A percentile compares a stretch with the other conserved stretches of the same genome.
These are phyloP conservation scores for Hymenochaete sp. DNA, from an alignment of 1,284 basidiomycete genomes.

Conservation along the genomic window DNA sequence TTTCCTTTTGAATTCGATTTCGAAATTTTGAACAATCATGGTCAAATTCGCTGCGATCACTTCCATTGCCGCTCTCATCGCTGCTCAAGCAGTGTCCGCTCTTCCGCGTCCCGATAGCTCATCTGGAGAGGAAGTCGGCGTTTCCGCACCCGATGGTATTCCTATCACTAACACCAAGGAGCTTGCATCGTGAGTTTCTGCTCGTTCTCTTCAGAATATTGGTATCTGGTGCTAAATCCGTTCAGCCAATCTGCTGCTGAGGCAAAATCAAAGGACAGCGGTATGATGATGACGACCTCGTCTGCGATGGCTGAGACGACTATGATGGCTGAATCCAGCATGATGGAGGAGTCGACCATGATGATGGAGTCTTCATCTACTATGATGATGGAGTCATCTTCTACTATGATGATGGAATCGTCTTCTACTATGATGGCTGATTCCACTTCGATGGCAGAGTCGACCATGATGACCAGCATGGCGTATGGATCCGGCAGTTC, in stretches of 20 bases:
- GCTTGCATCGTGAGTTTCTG: conserved; percentile 16
- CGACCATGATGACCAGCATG: conserved; percentile 6
- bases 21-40: conserved; percentile 13
- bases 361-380: conserved; percentile 7
- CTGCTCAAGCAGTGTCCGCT: conserved; percentile 42
- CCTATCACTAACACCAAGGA: conserved; percentile 20
- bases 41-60: conserved; percentile 30
- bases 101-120: conserved; percentile 39
- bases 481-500: conserved; percentile 58
- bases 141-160: conserved; percentile 38
- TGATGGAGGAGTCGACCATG: conserved; percentile 17
- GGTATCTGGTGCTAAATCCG: not conserved
- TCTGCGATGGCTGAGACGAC: conserved; percentile 9
- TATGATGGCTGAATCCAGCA: conserved; percentile 13
- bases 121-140: conserved; percentile 35
- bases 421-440: conserved; percentile 25
- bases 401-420: conserved; percentile 14
- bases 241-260: conserved; percentile 10
- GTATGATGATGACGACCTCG: not conserved
- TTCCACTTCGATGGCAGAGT: conserved; percentile 18
- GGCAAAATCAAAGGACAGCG: not conserved
- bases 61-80: conserved; percentile 42
- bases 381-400: conserved; percentile 13
- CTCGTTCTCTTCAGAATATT: not conserved
- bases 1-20: conserved; percentile 35